Percentiles rank a stretch among this genome's conserved stretches.
phyloP scores from a whole-genome alignment of 805 yeast species.

The Babjeviella inositovora region DNA sequence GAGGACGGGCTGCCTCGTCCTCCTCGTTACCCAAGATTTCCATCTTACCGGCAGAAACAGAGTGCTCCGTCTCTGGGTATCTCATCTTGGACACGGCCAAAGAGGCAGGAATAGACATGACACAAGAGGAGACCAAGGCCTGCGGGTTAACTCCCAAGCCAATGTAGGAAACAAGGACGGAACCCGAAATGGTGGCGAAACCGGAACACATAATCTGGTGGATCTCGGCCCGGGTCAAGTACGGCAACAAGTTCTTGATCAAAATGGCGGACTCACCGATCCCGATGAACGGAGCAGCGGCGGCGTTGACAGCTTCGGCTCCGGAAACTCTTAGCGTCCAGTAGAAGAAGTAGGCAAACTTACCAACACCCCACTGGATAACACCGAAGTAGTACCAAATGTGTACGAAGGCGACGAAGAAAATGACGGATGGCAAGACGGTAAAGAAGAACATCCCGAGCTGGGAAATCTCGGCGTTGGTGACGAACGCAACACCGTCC shows the following conservation, averaged over 20 bases:
- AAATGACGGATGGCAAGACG: constrained; percentile 45
- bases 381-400: constrained; percentile 43
- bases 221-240: constrained; percentile 40
- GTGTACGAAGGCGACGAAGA: constrained; percentile 48
- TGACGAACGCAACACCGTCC: constrained; percentile 45
- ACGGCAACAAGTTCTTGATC: constrained; percentile 42
- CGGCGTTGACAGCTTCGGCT: constrained; percentile 50
- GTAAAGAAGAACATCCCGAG: constrained; percentile 34
- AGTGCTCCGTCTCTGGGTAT: constrained; percentile 39
- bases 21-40: constrained; percentile 28
- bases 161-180: constrained; percentile 45
- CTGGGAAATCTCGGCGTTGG: constrained; percentile 19
- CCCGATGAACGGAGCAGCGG: constrained; percentile 53
- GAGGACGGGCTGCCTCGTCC: constrained; percentile 15
- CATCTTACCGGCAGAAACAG: constrained; percentile 30
- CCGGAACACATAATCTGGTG: constrained; percentile 51
- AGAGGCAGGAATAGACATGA: constrained; percentile 54
- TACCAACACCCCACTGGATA: constrained; percentile 42
- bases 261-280: constrained; percentile 51
- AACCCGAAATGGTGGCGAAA: constrained; percentile 49
- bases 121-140: constrained; percentile 50
- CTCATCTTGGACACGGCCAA: constrained; percentile 44
- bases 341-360: constrained; percentile 40
- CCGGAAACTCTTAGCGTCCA: constrained; percentile 45
- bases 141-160: constrained; percentile 48